phyloP scores from a whole-genome alignment of 306 rosid species.

The Cucumis cinereus region DNA sequence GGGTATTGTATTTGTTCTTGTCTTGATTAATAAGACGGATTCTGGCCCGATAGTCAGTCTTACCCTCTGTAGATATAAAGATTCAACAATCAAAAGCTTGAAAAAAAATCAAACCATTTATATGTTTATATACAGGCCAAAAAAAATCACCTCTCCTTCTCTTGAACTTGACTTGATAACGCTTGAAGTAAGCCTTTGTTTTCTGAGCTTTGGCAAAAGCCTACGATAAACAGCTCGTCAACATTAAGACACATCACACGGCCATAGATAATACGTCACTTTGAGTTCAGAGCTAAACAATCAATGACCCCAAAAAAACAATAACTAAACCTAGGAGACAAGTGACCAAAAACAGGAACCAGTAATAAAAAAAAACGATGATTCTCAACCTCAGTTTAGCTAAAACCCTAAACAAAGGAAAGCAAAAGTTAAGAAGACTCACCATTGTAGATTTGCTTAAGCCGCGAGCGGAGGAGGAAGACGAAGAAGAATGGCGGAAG shows the following conservation, averaged over 20 bases:
- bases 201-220: constrained; percentile 54
- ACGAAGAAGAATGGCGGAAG: not conserved
- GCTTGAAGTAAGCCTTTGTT: constrained; percentile 57
- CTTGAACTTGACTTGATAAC: constrained; percentile 75
- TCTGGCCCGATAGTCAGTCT: constrained; percentile 85
- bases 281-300: not conserved
- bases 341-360: not conserved
- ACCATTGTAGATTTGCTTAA: not conserved
- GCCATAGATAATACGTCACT: not conserved
- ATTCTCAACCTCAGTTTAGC: no score
- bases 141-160: constrained; percentile 58
- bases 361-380: not conserved
- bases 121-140: not conserved
- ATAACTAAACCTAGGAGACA: not conserved
- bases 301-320: not conserved
- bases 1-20: constrained; percentile 82
- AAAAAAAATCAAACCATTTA: not conserved
- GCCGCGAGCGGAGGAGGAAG: not conserved
- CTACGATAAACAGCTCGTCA: constrained; percentile 8
- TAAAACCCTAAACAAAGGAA: no score
- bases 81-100: not conserved
- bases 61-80: constrained; percentile 43
- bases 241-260: not conserved
- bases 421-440: not conserved
- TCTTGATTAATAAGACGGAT: constrained; percentile 84